Base-by-base conservation (phyloP, 2,329 filamentous ascomycete species). In the Monosporascus ibericus region DNA sequence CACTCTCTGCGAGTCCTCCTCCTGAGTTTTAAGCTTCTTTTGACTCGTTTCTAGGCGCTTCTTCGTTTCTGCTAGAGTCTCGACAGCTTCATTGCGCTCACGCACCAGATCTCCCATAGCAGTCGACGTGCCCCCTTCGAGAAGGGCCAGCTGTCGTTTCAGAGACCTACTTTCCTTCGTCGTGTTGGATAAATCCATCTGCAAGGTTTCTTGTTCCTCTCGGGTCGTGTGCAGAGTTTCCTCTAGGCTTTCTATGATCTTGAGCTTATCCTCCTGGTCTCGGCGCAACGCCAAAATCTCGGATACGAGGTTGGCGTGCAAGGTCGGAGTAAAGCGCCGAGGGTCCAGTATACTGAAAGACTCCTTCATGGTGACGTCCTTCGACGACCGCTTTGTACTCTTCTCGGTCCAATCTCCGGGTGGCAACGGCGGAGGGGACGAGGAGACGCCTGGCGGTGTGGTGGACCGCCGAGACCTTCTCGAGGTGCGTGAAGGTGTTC, bases 281-380 rank as follows among this genome's bases (percentile, higher is more conserved):
- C 94, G 81, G 22, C 92, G 84, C 48, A 99, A 73, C 2, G 85
- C 84, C 39, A 99, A 75, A 57, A 99, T 99, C 69, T 99, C 94
- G 0, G 92, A 92, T 1, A 99, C 92, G 6, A 99, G 75, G 48
- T 90, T 96, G 8, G 94, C 94, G 68, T 97, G 94, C 11, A 99
- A 74, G 0, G 92, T 97, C 1, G 94, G 94, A 0, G 94, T 99
- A 65, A 99, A 96, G 38, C 94, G 83, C 51, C 92, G 84, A 3
- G 94, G 91, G 65, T 99, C 94, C 30, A 96, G 76, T 22, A 90
- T 84, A 60, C 81, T 79, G 53, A 91, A 84, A 44, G 75, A 82
- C 57, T 92, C 87, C 58, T 92, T 84, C 51, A 73, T 79, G 22
- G 75, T 72, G 24, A 82, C 70, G 65, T 90, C 85, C 53, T 77